Evolutionary conservation across 306 rosid genomes (phyloP).

Genomic region (Styphnolobium japonicum): DNA sequence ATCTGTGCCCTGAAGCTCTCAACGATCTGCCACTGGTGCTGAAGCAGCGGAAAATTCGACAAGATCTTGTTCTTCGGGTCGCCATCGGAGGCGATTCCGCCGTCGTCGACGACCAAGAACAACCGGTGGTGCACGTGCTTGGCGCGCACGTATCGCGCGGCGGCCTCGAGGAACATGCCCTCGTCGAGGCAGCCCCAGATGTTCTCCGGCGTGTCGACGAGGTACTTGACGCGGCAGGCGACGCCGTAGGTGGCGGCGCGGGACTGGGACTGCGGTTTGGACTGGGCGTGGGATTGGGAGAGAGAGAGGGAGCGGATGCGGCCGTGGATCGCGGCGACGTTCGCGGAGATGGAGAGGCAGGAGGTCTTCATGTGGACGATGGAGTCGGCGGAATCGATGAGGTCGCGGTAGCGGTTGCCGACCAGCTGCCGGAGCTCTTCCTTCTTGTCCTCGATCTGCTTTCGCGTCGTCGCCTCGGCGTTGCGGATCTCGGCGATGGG

Average conservation of each 20-base stretch:
- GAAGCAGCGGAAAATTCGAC: slow-evolving; percentile 78
- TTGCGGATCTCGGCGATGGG: slow-evolving; percentile 84
- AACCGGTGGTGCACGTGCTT: slow-evolving; percentile 60
- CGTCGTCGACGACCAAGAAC: slow-evolving; percentile 12
- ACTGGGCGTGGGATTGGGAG: slow-evolving; percentile 27
- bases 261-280: slow-evolving; percentile 40
- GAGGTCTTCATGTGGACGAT: slow-evolving; percentile 81
- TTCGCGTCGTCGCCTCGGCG: slow-evolving; percentile 63
- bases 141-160: slow-evolving; percentile 79
- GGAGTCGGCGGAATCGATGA: slow-evolving; percentile 95
- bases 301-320: slow-evolving; percentile 64
- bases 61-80: slow-evolving; percentile 46
- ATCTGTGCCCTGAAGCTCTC: slow-evolving; percentile 89
- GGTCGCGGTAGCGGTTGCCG: slow-evolving; percentile 93
- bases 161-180: slow-evolving; percentile 91
- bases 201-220: slow-evolving; percentile 89
- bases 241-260: slow-evolving; percentile 62
- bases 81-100: slow-evolving; percentile 12
- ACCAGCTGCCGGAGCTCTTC: slow-evolving; percentile 99
- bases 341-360: slow-evolving; percentile 59
- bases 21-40: slow-evolving; percentile 98
- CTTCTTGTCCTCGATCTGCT: slow-evolving; percentile 85
- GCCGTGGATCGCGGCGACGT: slow-evolving; percentile 60
- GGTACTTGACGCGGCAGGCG: slow-evolving; percentile 91
- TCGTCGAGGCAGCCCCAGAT: slow-evolving; percentile 98